phyloP scores from a whole-genome alignment of 208 protist genomes.

The Phytomonas francai region DNA sequence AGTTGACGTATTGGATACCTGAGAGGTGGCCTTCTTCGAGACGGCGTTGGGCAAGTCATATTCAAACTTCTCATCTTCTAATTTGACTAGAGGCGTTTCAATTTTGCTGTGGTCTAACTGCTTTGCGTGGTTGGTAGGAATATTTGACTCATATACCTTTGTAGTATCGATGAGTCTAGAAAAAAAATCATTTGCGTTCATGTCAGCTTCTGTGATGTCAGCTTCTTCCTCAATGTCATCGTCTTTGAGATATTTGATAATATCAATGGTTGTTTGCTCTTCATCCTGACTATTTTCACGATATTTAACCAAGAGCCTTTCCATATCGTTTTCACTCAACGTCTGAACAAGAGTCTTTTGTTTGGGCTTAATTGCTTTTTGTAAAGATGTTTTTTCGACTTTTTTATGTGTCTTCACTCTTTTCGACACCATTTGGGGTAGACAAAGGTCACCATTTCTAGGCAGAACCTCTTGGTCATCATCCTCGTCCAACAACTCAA shows the following conservation, averaged over 20 bases:
- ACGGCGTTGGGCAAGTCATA: background rate
- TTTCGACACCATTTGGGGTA: slow-evolving; percentile 23
- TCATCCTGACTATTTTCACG: background rate
- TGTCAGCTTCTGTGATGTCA: slow-evolving; percentile 11
- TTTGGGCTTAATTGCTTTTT: slow-evolving; percentile 29
- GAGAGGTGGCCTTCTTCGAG: background rate
- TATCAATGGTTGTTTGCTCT: background rate
- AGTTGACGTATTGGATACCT: background rate
- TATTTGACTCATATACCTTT: background rate
- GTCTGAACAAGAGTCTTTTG: slow-evolving; percentile 64
- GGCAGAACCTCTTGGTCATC: slow-evolving; percentile 27
- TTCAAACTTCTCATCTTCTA: slow-evolving; percentile 18
- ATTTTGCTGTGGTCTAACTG: background rate
- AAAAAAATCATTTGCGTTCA: slow-evolving; percentile 27
- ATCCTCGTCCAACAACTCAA: slow-evolving; percentile 39
- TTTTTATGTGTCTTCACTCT: slow-evolving; percentile 19
- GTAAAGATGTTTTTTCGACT: background rate
- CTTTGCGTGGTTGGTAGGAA: background rate
- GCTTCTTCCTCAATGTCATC: slow-evolving; percentile 29
- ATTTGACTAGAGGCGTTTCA: slow-evolving; percentile 4
- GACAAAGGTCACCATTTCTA: slow-evolving; percentile 17
- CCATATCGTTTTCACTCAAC: slow-evolving; percentile 61
- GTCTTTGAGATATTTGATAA: slow-evolving; percentile 15
- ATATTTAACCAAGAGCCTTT: slow-evolving; percentile 25
- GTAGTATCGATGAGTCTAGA: slow-evolving; percentile 11